Evolutionary conservation across 352 stramenopile genomes (phyloP).

Genomic region (Aphanomyces euteiches): DNA sequence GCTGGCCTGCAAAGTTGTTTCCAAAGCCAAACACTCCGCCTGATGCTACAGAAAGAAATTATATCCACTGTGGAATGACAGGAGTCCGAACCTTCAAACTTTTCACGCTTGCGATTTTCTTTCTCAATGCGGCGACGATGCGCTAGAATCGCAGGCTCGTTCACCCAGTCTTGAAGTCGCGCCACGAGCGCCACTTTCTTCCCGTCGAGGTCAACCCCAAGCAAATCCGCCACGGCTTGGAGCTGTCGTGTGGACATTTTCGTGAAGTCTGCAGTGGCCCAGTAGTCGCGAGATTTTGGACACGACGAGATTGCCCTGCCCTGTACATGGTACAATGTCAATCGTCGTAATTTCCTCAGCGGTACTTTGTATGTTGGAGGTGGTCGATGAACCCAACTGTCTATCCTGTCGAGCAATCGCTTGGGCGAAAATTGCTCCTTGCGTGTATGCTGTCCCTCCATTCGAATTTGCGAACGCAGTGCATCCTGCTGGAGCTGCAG

Average conservation of each 20-base stretch:
- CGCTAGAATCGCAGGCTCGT: constrained; percentile 49
- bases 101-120: constrained; percentile 43
- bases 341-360: background rate
- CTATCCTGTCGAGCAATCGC: constrained; percentile 43
- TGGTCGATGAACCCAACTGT: constrained; percentile 45
- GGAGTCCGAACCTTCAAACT: constrained; percentile 39
- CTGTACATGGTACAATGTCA: constrained; percentile 30
- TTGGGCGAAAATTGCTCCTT: constrained; percentile 33
- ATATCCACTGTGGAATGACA: background rate
- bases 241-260: constrained; percentile 52
- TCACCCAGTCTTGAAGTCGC: constrained; percentile 67
- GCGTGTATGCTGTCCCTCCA: constrained; percentile 45
- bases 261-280: constrained; percentile 49
- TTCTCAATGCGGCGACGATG: constrained; percentile 38
- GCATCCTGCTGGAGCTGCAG: constrained; percentile 57
- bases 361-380: constrained; percentile 47
- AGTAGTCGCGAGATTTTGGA: constrained; percentile 62
- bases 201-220: constrained; percentile 47
- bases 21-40: constrained; percentile 66
- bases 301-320: constrained; percentile 46
- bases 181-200: constrained; percentile 65
- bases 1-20: constrained; percentile 58
- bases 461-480: constrained; percentile 53
- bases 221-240: constrained; percentile 50
- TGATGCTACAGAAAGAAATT: constrained; percentile 34